Base-by-base conservation (phyloP, 1,284 basidiomycete genomes). In the Malassezia psittaci region DNA sequence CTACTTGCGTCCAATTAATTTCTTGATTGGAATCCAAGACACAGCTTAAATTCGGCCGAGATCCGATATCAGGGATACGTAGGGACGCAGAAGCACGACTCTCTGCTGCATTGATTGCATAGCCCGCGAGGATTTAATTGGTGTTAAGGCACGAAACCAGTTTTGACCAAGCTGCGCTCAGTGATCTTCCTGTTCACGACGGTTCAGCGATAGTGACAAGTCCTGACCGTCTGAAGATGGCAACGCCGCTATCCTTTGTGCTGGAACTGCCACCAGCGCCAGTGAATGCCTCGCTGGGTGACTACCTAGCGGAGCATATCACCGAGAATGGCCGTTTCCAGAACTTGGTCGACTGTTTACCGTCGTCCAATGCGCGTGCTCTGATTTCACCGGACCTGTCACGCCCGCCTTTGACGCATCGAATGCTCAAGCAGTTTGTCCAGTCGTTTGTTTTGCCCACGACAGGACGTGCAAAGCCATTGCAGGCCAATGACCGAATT, bases 331-430 rank as follows among this genome's bases (percentile, higher is more conserved):
- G 70, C 50, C 45, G 61, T 19, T 60, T 66, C 52, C 52, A 59
- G 19, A 71, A 66, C 3, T 60, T 74, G 18, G 51, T 72, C 52
- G 69, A 73, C 59, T 68, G 64, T 48, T 51, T 74, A 41, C 67
- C 67, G 33, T 66, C 65, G 46, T 67, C 72, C 13, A 62, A 65
- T 6, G 60, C 57, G 32, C 72, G 69, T 10, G 72, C 72, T 3
- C 54, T 74, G n/a, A 72, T 69, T 61, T 68, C 68, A 2, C 71
- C 72, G 15, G 72, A 74, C 48, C 61, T 67, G 2, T 57, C 66
- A 2, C 60, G 72, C 13, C 70, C 66, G 41, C 72, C 72, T 12
- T 52, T 74, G 39, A 66, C 68, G 58, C 72, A 74, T 18, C 54
- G 62, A 12, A 67, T 66, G 51, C 63, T 72, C 56, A 69, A 69